Evolutionary conservation across 2,329 filamentous ascomycete species (phyloP), one percentile per base, ranked within the genome.

Genomic region (Trichoderma pleuroti): DNA sequence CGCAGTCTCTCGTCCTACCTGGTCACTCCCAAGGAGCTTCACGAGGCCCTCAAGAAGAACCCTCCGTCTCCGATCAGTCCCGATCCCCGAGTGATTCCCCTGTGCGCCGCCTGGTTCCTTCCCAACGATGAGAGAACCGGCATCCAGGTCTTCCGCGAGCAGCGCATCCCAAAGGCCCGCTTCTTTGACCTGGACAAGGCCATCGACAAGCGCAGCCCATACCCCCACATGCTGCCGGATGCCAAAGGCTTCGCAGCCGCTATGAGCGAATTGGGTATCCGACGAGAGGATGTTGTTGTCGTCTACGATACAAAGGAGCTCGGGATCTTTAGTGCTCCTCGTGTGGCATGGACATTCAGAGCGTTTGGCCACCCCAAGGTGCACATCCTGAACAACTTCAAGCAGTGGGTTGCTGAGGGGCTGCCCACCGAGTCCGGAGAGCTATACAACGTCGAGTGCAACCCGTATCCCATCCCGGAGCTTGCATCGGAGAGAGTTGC

Each of bases 171-270:
- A 26, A 90, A 91, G 77, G 92, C 96, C 1, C 92, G 94, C 36
- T 99, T 98, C 87, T 99, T 99, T 81, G 94, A 99, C 81, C 87
- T 99, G 68, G 96, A 99, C 82, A 93, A 90, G 76, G 88, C 97
- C 78, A 93, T 96, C 77, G 94, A 99, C 81, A 90, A 90, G 74
- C 89, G 90, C 75, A 97, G 92, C 69, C 92, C 93, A 1, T 98
- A 97, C 79, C 95, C 96, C 9, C 96, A 99, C 80, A 99, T 99
- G 96, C 88, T 99, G 3, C 96, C 96, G 3, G 91, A 87, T 9
- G 86, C 92, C 46, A 90, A 92, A 77, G 86, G 89, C 65, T 98
- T 99, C 78, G 92, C 93, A 57, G 88, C 91, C 68, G 93, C 94
- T 54, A 97, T 99, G 94, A 91, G 92, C 75, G 88, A 92, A 74